Conservation (phyloP, 768 basidiomycete genomes). For the Suillus alpinus region DNA sequence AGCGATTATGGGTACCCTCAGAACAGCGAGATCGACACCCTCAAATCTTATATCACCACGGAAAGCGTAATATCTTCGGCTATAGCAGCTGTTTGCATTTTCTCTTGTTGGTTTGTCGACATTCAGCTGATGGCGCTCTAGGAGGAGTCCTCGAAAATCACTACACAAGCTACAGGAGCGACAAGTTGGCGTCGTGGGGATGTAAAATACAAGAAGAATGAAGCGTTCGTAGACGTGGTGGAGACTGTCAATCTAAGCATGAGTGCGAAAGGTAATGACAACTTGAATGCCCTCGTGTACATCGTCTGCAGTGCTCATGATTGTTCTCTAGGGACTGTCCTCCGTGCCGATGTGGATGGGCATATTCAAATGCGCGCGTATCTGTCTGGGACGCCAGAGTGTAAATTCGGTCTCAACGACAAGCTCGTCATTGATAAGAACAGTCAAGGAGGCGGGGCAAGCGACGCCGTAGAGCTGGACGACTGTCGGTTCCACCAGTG, state of each 20-base stretch:
- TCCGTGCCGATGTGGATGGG: slow-evolving; percentile 97
- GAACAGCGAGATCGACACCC: slow-evolving; percentile 96
- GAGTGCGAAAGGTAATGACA: slow-evolving; percentile 79
- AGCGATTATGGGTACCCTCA: slow-evolving; percentile 99
- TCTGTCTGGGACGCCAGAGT: slow-evolving; percentile 94
- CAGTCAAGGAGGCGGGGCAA: slow-evolving; percentile 49
- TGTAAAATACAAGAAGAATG: slow-evolving; percentile 99
- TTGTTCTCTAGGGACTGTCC: slow-evolving; percentile 60
- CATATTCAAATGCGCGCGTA: slow-evolving; percentile 99
- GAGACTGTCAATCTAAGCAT: slow-evolving; percentile 95
- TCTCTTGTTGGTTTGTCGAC: background rate
- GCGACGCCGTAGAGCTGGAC: slow-evolving; percentile 89
- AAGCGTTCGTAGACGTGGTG: slow-evolving; percentile 99
- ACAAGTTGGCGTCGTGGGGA: slow-evolving; percentile 95
- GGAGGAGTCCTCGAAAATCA: slow-evolving; percentile 98
- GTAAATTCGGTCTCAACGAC: slow-evolving; percentile 98
- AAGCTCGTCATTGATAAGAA: slow-evolving; percentile 93
- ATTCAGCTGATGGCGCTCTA: slow-evolving; percentile 27
- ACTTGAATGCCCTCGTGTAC: background rate
- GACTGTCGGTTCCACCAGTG: slow-evolving; percentile 99
- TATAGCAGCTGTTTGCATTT: slow-evolving; percentile 67
- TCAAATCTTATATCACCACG: slow-evolving; percentile 97
- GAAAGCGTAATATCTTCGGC: slow-evolving; percentile 89
- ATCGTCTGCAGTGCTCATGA: slow-evolving; percentile 2
- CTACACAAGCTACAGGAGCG: slow-evolving; percentile 93